Evolutionary conservation across 1,139 yeast species (phyloP).

Genomic region (Zygosaccharomyces sapae): DNA sequence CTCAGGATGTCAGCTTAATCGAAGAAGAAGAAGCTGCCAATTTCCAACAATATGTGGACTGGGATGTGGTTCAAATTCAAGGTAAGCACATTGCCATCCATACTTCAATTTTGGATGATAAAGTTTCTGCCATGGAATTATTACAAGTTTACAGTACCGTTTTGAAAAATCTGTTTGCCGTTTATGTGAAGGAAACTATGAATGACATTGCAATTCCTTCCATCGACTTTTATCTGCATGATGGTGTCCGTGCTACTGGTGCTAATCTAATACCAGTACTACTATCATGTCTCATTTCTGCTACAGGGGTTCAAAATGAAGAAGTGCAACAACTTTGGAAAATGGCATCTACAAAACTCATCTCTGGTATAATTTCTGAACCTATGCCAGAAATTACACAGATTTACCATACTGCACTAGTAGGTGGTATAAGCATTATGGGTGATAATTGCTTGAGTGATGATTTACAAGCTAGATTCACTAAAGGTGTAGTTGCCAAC

Average conservation of each 20-base stretch:
- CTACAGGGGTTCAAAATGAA: slow-evolving; percentile 52
- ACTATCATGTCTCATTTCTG: slow-evolving; percentile 61
- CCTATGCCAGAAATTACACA: slow-evolving; percentile 82
- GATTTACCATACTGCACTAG: slow-evolving; percentile 69
- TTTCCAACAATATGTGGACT: slow-evolving; percentile 78
- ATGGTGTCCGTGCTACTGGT: slow-evolving; percentile 89
- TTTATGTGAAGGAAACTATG: slow-evolving; percentile 76
- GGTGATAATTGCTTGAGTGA: slow-evolving; percentile 58
- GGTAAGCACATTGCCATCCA: slow-evolving; percentile 95
- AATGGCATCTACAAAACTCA: slow-evolving; percentile 61
- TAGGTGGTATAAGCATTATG: slow-evolving; percentile 62
- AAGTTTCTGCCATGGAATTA: slow-evolving; percentile 86
- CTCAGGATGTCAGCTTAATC: slow-evolving; percentile 81
- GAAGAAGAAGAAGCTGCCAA: slow-evolving; percentile 88
- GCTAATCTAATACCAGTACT: slow-evolving; percentile 80
- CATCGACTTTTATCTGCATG: slow-evolving; percentile 84
- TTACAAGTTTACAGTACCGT: slow-evolving; percentile 84
- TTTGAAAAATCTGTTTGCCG: slow-evolving; percentile 74
- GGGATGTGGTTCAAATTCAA: slow-evolving; percentile 89
- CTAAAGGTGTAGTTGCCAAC: slow-evolving; percentile 57
- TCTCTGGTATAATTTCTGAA: slow-evolving; percentile 66
- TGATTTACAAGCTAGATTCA: slow-evolving; percentile 55
- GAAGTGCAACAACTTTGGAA: slow-evolving; percentile 70
- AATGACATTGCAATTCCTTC: slow-evolving; percentile 82
- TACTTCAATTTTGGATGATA: slow-evolving; percentile 87